These are phyloP conservation scores for Pestalotiopsis sp. DNA, from an alignment of 2,329 filamentous ascomycete species.

Conservation along the genomic window DNA sequence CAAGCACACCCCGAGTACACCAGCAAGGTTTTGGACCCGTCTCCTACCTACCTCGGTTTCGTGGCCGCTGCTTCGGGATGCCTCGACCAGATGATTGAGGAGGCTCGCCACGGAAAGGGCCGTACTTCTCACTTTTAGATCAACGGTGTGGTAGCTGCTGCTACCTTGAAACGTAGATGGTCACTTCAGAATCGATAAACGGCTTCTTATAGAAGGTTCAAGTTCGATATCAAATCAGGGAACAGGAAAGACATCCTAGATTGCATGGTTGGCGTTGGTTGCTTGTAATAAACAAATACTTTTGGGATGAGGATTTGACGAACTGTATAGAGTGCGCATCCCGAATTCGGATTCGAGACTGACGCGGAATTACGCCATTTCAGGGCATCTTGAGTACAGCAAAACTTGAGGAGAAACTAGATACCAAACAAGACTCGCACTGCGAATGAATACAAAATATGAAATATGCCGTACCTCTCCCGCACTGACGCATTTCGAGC, in stretches of 20 bases:
- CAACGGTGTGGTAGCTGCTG: neutral
- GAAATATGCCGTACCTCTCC: neutral
- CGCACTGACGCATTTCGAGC: too few relatives aligned
- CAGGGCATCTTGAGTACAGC: neutral
- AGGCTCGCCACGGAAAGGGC: neutral
- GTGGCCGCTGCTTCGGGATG: constrained; percentile 76
- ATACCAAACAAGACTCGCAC: neutral
- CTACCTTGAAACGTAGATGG: neutral
- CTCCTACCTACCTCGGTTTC: constrained; percentile 80
- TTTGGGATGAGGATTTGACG: neutral
- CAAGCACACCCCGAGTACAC: constrained; percentile 91
- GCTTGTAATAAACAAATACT: constrained; percentile 9
- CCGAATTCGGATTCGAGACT: neutral
- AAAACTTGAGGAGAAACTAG: neutral
- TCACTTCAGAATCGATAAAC: neutral
- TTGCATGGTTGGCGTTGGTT: constrained; percentile 10
- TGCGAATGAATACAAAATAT: neutral
- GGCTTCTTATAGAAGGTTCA: neutral
- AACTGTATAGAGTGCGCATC: neutral
- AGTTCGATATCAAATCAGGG: neutral
- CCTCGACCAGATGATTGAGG: constrained; percentile 44
- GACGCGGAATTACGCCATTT: neutral
- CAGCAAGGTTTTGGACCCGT: constrained; percentile 73
- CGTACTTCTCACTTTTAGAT: neutral
- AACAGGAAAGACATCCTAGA: neutral